Evolutionary conservation across 768 basidiomycete species (phyloP).

Genomic region (Tylopilus felleus): DNA sequence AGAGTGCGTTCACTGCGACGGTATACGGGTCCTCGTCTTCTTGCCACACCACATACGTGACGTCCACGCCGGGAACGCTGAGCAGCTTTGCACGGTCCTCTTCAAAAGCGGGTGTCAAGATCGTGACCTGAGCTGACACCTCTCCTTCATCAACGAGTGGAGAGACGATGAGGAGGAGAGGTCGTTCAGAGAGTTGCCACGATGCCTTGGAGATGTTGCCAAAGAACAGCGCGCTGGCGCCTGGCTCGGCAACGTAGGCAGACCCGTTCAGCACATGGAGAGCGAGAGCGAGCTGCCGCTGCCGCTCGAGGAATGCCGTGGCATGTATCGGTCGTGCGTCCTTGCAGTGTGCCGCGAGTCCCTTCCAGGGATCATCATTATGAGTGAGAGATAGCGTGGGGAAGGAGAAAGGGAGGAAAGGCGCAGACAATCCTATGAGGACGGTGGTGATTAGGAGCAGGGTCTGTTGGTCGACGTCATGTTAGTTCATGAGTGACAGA

Average conservation of each 20-base stretch:
- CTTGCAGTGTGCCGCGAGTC: constrained; percentile 43
- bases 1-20: constrained; percentile 37
- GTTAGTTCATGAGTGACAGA: neutral
- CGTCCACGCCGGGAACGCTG: constrained; percentile 44
- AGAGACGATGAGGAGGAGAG: constrained; percentile 64
- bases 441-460: constrained; percentile 7
- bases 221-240: constrained; percentile 67
- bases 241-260: constrained; percentile 79
- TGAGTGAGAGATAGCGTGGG: neutral
- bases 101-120: constrained; percentile 80
- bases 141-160: constrained; percentile 32
- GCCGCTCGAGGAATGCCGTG: constrained; percentile 50
- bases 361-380: constrained; percentile 20
- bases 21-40: constrained; percentile 69
- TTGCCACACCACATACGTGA: constrained; percentile 55
- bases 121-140: constrained; percentile 43
- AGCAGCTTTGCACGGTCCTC: constrained; percentile 63
- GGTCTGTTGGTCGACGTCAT: constrained; percentile 5
- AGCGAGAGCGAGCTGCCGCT: constrained; percentile 47
- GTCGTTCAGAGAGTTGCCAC: constrained; percentile 79
- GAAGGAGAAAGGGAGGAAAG: neutral
- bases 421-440: constrained; percentile 2
- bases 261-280: constrained; percentile 51
- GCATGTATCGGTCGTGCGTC: constrained; percentile 45
- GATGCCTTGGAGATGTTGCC: constrained; percentile 59